Evolutionary conservation across 164 flowering plant genomes (phyloP).

Genomic region (Macadamia tetraphylla): DNA sequence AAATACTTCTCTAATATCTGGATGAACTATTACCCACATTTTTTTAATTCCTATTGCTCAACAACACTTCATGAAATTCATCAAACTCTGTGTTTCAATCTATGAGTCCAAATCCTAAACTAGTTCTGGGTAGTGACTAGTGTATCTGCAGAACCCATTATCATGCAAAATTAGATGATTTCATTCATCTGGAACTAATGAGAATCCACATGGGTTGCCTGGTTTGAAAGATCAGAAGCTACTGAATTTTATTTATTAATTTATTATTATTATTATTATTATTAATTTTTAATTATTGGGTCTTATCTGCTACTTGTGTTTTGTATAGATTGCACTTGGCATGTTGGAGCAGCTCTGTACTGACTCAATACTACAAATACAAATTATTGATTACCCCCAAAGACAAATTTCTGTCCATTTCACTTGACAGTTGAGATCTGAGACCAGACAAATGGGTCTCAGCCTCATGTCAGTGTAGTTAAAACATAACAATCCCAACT

Average conservation of each 20-base stretch:
- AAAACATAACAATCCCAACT: neutral
- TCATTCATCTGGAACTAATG: slow-evolving; percentile 10
- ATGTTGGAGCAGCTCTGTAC: slow-evolving; percentile 5
- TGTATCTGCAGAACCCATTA: neutral
- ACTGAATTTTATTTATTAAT: too few species aligned
- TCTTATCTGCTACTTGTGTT: neutral
- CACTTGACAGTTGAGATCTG: neutral
- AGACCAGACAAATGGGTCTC: neutral
- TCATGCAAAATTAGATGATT: neutral
- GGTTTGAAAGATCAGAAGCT: neutral
- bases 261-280: too few species aligned
- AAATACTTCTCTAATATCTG: neutral
- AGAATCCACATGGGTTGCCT: slow-evolving; percentile 20
- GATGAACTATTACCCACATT: slow-evolving; percentile 19
- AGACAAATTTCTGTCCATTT: neutral
- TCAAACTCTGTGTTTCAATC: slow-evolving; percentile 1
- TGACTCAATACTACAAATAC: slow-evolving; percentile 1
- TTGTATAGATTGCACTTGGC: slow-evolving; percentile 6
- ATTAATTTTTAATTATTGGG: slow-evolving; percentile 13
- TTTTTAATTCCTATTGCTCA: slow-evolving; percentile 10
- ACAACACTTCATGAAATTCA: slow-evolving; percentile 10
- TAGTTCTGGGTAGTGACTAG: neutral
- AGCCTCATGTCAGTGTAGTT: slow-evolving; percentile 13
- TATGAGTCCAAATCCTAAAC: slow-evolving; percentile 10
- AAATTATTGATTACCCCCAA: slow-evolving; percentile 11